These are phyloP conservation scores for Amoebophrya sp. DNA, from an alignment of 169 alveolate genomes.

Conservation along the genomic window DNA sequence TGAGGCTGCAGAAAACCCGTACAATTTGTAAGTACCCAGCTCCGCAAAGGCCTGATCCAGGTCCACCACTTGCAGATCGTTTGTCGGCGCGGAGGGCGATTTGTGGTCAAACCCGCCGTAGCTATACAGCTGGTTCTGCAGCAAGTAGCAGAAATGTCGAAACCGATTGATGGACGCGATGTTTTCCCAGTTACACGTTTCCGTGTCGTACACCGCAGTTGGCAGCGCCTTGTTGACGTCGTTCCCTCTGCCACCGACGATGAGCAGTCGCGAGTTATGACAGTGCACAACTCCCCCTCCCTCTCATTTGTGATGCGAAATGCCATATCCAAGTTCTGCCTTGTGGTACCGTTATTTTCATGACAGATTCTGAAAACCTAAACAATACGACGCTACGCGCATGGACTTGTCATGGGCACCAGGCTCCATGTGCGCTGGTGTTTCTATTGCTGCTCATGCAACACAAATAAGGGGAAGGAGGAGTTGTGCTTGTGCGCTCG, in stretches of 20 bases:
- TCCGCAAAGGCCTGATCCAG: not conserved
- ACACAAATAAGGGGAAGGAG: too few relatives aligned
- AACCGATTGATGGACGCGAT: not conserved
- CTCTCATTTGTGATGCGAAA: too few relatives aligned
- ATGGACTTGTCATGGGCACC: too few relatives aligned
- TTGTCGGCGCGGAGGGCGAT: slow-evolving; percentile 40
- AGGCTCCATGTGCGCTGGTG: too few relatives aligned
- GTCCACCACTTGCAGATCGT: slow-evolving; percentile 38
- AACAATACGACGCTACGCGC: too few relatives aligned
- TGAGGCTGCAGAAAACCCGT: too few relatives aligned
- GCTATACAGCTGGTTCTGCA: slow-evolving; percentile 36
- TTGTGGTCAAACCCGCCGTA: slow-evolving; percentile 51
- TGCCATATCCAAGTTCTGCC: too few relatives aligned
- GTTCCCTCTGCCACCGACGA: slow-evolving; percentile 94
- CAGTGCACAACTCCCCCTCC: too few relatives aligned
- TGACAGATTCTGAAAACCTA: too few relatives aligned
- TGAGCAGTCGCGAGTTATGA: slow-evolving; percentile 77
- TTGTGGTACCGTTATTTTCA: too few relatives aligned
- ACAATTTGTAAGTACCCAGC: not conserved
- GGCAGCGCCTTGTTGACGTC: slow-evolving; percentile 64
- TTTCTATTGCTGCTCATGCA: too few relatives aligned
- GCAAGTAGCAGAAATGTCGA: not conserved
- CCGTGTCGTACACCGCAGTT: slow-evolving; percentile 85
- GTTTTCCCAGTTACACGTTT: slow-evolving; percentile 82
- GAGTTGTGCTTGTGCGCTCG: too few relatives aligned